A percentile compares a stretch with the other conserved stretches of the same genome.
phyloP scores from a whole-genome alignment of 1,139 yeast species.

The Tardiomyces depauwii region DNA sequence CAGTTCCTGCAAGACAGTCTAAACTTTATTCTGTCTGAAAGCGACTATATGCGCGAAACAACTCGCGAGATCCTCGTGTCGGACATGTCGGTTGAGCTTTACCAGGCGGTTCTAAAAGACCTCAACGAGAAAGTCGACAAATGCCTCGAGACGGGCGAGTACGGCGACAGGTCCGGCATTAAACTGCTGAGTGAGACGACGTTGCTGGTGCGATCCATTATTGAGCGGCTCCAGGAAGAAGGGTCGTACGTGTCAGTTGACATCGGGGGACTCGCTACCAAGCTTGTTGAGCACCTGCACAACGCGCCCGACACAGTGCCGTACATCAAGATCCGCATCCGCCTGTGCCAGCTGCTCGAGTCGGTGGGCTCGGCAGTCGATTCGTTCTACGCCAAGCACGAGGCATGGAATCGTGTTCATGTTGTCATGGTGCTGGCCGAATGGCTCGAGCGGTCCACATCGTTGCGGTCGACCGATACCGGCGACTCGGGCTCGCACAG shows the following conservation, averaged over 20 bases:
- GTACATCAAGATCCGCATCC: slow-evolving; percentile 39
- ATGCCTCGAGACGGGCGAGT: slow-evolving; percentile 9
- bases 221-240: slow-evolving; percentile 30
- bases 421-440: slow-evolving; percentile 49
- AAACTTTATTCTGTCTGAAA: slow-evolving; percentile 13
- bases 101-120: slow-evolving; percentile 27
- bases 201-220: slow-evolving; percentile 29
- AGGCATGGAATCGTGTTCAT: slow-evolving; percentile 45
- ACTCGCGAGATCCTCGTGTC: slow-evolving; percentile 37
- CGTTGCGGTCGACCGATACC: slow-evolving; percentile 31
- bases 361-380: slow-evolving; percentile 36
- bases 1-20: slow-evolving; percentile 15
- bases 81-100: slow-evolving; percentile 35
- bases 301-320: slow-evolving; percentile 29
- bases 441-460: slow-evolving; percentile 41
- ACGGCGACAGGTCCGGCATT: slow-evolving; percentile 20
- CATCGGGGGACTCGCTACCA: slow-evolving; percentile 28
- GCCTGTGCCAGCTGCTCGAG: slow-evolving; percentile 45
- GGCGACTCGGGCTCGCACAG: slow-evolving; percentile 8
- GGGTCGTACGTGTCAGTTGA: slow-evolving; percentile 33
- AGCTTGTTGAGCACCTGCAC: slow-evolving; percentile 29
- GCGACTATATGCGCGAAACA: slow-evolving; percentile 30
- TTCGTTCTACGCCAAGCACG: slow-evolving; percentile 34
- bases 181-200: slow-evolving; percentile 32
- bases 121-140: slow-evolving; percentile 18